Base-by-base conservation (phyloP, 2,329 filamentous ascomycete species). In the Laburnicola sp. region DNA sequence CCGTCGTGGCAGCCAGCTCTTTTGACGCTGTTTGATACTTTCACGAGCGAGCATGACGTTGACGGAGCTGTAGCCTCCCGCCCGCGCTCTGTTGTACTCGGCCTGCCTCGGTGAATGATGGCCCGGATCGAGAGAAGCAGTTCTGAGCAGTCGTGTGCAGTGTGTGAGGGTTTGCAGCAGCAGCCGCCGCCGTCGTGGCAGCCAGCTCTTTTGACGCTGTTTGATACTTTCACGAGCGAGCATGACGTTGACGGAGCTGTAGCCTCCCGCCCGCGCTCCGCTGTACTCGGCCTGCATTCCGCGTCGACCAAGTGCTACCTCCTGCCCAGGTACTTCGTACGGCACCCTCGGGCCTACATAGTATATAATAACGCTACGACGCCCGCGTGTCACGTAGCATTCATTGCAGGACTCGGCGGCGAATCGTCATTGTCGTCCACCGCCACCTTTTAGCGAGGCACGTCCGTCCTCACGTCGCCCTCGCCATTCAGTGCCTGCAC, bases 391-490 rank as follows among this genome's bases (percentile, higher is more conserved):
- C 30, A 7, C 30, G 30, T 32, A 32, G 30, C 7, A 32, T 8
- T 7, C 35, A 22, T 38, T 23, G 50, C 35, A 45, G 42, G 39
- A 38, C 28, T 42, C 48, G 46, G 54, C 47, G 50, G 44, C 47
- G 51, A 59, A 57, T 62, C 63, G 60, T 60, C 57, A 59, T 57
- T 55, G 51, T 59, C 51, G 51, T 44, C 51, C 48, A 39, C 54
- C 54, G 54, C 51, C 50, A 68, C 66, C 66, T 61, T 63, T 66
- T 69, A 71, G 68, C 69, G 68, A 72, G 63, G 41, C 34, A 40
- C 35, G 49, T 40, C 45, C 32, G 22, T 41, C 48, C 53, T 37
- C 48, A 27, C 48, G 50, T 16, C 16, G 16, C 16, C 16, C 16
- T 16, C 16, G 16, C 16, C 16, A 16, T 16, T 16, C 16, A 55